Percentiles rank a stretch among this genome's conserved stretches.
Conservation (phyloP, 352 stramenopile species). For the Phytopythium aichiense region DNA sequence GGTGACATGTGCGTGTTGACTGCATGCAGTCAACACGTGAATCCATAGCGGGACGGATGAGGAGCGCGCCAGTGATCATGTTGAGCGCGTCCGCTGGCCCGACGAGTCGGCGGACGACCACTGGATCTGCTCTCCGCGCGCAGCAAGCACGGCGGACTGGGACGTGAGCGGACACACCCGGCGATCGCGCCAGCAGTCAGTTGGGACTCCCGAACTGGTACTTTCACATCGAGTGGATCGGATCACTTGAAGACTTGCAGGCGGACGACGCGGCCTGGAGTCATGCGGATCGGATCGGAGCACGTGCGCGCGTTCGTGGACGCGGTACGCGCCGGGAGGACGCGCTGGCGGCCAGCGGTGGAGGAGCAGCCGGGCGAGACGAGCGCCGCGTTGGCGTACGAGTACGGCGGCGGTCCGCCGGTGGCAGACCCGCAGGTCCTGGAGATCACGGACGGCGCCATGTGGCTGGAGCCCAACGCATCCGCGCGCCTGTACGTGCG, state of each 20-base stretch:
- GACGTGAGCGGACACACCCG: neutral
- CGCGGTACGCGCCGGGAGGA: neutral
- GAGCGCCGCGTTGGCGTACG: neutral
- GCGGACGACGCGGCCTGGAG: neutral
- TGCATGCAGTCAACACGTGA: neutral
- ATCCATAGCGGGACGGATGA: neutral
- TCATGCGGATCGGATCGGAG: neutral
- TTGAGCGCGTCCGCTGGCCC: no score
- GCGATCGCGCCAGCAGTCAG: neutral
- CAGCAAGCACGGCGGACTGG: neutral
- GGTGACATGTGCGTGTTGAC: neutral
- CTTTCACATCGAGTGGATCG: neutral
- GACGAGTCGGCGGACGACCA: neutral
- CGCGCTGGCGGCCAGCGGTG: neutral
- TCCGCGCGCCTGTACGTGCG: conserved; percentile 19
- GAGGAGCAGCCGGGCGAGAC: neutral
- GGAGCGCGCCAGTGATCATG: no score
- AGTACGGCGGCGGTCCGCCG: conserved; percentile 4
- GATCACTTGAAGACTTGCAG: neutral
- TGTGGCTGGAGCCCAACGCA: conserved; percentile 2
- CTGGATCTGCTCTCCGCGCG: neutral
- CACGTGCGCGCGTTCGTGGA: neutral
- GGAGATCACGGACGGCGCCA: neutral
- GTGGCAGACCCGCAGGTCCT: conserved; percentile 5
- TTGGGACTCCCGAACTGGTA: neutral